These are phyloP conservation scores for Mortierella hygrophila DNA, from an alignment of 192 early-diverging fungal species.

Conservation along the genomic window DNA sequence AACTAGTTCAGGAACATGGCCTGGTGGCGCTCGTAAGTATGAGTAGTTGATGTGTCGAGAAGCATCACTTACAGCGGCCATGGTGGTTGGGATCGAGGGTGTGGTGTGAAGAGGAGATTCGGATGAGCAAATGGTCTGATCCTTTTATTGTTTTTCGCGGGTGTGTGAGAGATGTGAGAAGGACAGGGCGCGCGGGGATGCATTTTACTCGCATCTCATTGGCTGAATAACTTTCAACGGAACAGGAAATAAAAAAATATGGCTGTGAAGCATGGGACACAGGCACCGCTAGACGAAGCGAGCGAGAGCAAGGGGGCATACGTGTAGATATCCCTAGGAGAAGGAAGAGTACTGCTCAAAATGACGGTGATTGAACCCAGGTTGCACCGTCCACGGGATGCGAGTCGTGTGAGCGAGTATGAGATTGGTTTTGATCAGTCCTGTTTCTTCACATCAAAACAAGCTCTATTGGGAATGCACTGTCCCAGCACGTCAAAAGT, in stretches of 20 bases:
- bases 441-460: no score
- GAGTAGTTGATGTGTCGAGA: neutral
- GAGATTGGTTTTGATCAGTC: no score
- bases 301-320: no score
- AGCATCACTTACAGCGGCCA: conserved; percentile 7
- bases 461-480: no score
- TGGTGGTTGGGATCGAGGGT: neutral
- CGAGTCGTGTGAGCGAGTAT: no score
- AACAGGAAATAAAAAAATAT: neutral
- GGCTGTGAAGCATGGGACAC: no score
- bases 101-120: neutral
- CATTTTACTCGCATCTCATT: neutral
- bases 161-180: neutral
- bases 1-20: neutral
- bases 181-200: neutral
- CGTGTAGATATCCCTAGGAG: no score
- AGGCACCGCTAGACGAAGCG: no score
- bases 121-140: neutral
- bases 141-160: neutral
- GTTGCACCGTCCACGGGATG: no score
- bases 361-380: no score
- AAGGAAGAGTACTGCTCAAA: no score
- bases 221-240: neutral
- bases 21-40: neutral
- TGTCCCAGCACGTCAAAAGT: no score